Base-by-base conservation (phyloP, 2,329 filamentous ascomycete species). In the Fusarium protoensiforme region DNA sequence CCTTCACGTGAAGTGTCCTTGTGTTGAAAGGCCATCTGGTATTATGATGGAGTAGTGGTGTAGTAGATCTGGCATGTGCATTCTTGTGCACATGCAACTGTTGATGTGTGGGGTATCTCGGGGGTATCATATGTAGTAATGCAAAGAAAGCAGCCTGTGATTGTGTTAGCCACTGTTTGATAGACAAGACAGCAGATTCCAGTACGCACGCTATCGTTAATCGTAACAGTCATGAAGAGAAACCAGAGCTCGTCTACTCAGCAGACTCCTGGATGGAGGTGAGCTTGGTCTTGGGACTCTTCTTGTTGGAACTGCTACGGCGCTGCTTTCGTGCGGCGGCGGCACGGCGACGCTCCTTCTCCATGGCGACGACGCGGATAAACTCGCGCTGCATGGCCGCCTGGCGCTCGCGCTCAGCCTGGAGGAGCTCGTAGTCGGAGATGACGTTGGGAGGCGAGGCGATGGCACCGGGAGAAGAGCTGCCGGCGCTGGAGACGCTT, bases 331-430 rank as follows among this genome's bases (percentile, higher is more conserved):
- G 84, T 41, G 74, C 76, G 64, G 75, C 73, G 31, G 82, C 75
- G 36, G 83, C 81, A 69, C 85, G 84, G 41, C 88, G 84, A 62
- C 84, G 83, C 82, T 90, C 88, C 86, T 89, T 89, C 83, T 90
- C 88, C 73, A 77, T 79, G 72, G 87, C 79, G 57, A 89, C 77
- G 73, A 86, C 83, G 72, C 86, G 84, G 72, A 89, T 78, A 56
- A 85, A 85, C 81, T 90, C 87, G 72, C 85, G 85, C 80, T 90
- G 87, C 78, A 86, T 80, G 64, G 84, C 84, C 7, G 71, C 73
- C 61, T 84, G 81, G 76, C 86, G 85, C 80, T 89, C 84, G 58
- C 85, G 86, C 78, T 89, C 85, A 77, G 85, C 79, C 79, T 86
- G 83, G 61, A 88, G 79, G 46, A 88, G 78, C 80, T 89, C 85